Conservation (phyloP, 495 filamentous ascomycete genomes). For the Neurospora sp. region DNA sequence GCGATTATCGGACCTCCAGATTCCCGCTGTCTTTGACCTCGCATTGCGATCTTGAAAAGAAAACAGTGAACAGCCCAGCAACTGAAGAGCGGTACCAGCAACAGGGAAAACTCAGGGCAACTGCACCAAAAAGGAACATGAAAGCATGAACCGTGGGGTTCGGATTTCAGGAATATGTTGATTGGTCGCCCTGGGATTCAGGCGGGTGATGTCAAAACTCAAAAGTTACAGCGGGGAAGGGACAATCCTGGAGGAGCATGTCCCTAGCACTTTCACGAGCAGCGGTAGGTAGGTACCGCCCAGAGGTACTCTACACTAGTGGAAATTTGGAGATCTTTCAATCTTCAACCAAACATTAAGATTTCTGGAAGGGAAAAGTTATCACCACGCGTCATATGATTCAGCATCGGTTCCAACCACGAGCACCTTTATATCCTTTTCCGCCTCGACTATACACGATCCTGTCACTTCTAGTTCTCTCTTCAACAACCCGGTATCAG, state of each 20-base stretch:
- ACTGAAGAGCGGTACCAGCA: background rate
- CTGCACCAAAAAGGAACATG: background rate
- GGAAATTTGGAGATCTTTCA: background rate
- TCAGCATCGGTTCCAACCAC: background rate
- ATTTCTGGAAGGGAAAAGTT: background rate
- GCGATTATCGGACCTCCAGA: background rate
- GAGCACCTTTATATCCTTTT: background rate
- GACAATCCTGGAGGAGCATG: background rate
- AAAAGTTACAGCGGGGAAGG: background rate
- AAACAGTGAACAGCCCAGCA: background rate
- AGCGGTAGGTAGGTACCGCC: background rate
- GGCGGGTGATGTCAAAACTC: conserved; percentile 1
- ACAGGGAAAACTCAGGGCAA: background rate
- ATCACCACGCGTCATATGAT: background rate
- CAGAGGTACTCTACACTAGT: background rate
- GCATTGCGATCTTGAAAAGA: background rate
- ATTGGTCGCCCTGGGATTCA: background rate
- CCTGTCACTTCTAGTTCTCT: background rate
- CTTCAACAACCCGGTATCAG: background rate
- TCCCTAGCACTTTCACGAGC: background rate
- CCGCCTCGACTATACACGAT: background rate
- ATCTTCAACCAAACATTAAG: background rate
- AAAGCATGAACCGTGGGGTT: background rate
- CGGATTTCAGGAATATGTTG: background rate
- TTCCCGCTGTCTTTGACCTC: background rate